Evolutionary conservation across 2,329 filamentous ascomycete species (phyloP).

Genomic region (Leptoxyphium fumago): DNA sequence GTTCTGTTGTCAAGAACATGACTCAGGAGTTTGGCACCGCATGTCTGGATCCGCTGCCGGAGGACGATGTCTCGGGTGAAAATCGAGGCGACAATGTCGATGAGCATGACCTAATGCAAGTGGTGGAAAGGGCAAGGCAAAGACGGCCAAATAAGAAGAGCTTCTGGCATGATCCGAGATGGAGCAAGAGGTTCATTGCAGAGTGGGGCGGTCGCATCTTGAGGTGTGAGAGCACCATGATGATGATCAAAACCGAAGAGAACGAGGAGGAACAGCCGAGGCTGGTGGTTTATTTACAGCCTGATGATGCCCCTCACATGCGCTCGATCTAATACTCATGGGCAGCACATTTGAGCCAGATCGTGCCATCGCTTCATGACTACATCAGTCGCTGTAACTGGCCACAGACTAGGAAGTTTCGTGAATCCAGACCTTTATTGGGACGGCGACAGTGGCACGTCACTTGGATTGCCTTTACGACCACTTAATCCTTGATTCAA

Average conservation of each 20-base stretch:
- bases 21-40: conserved; percentile 1
- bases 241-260: conserved; percentile 13
- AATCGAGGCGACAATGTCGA: conserved; percentile 3
- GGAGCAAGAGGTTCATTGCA: conserved; percentile 15
- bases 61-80: conserved; percentile 8
- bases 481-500: conserved; percentile 24
- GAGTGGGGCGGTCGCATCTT: conserved; percentile 16
- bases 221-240: conserved; percentile 17
- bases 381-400: no score
- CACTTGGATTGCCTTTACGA: conserved; percentile 14
- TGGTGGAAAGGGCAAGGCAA: conserved; percentile 10
- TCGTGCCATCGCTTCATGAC: no score
- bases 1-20: conserved; percentile 2
- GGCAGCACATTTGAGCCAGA: no score
- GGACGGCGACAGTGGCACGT: no score
- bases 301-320: neutral
- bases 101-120: conserved; percentile 10
- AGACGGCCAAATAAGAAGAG: conserved; percentile 5
- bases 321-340: neutral
- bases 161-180: conserved; percentile 13
- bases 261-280: conserved; percentile 11
- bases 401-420: no score
- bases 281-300: conserved; percentile 18
- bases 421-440: no score
- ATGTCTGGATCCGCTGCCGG: conserved; percentile 7